Evolutionary conservation across 1,139 yeast species (phyloP).

Genomic region (Kodamaea sp.): DNA sequence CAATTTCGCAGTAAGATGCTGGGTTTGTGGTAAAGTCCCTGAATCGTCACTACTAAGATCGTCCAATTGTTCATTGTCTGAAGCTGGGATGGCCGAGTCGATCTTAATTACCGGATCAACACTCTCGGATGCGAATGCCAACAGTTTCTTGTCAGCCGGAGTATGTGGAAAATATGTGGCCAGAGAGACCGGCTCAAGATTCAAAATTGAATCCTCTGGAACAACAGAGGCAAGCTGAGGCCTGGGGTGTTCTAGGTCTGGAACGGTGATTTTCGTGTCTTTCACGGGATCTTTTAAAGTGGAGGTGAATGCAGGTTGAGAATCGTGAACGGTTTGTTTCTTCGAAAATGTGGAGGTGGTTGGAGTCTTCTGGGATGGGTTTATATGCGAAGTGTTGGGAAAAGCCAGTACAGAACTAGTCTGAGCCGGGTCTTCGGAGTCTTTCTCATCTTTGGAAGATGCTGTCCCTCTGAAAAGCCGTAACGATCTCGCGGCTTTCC

Average conservation of each 20-base stretch:
- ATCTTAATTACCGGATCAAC: background rate
- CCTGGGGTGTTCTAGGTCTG: too few species aligned
- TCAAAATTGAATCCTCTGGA: background rate
- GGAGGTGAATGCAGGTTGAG: background rate
- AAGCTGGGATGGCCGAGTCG: background rate
- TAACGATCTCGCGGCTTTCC: conserved; percentile 43
- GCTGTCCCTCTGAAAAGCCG: conserved; percentile 34
- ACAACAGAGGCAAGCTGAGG: too few species aligned
- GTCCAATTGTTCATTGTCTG: background rate
- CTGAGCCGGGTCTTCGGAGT: background rate
- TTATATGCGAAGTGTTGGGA: background rate
- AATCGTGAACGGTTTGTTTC: background rate
- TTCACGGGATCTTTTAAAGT: background rate
- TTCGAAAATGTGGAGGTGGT: background rate
- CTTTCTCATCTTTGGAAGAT: conserved; percentile 6
- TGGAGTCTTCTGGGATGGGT: background rate
- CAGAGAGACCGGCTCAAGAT: conserved; percentile 56
- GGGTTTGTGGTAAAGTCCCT: conserved; percentile 17
- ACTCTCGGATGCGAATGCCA: background rate
- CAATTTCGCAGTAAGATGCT: conserved; percentile 39
- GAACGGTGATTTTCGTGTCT: background rate
- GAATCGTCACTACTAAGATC: background rate
- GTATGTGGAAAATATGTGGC: conserved; percentile 71
- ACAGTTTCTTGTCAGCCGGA: conserved; percentile 24
- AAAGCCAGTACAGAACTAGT: background rate